Evolutionary conservation across 352 stramenopile species (phyloP).

Genomic region (Pythium guiyangense): DNA sequence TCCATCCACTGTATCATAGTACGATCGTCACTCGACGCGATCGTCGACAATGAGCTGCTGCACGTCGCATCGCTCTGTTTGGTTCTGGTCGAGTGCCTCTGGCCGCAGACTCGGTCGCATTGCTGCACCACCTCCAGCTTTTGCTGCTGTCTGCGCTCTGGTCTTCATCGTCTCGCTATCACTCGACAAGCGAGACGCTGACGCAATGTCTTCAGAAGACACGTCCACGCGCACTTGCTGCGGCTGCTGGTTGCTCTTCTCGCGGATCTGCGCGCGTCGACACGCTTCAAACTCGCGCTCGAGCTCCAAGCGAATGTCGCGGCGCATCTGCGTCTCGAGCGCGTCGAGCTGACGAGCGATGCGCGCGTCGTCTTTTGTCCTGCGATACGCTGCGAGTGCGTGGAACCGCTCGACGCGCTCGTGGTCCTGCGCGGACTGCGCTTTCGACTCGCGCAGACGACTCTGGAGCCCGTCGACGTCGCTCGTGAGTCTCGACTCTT

Average conservation of each 20-base stretch:
- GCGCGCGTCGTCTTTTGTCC: constrained; percentile 42
- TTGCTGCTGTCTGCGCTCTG: background rate
- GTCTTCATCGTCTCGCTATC: background rate
- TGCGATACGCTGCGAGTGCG: constrained; percentile 34
- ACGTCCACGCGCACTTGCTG: background rate
- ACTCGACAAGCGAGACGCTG: background rate
- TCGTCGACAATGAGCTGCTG: too few species aligned
- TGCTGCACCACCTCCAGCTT: too few species aligned
- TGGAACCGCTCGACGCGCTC: constrained; percentile 46
- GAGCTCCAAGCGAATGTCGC: constrained; percentile 55
- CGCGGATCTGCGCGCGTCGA: constrained; percentile 27
- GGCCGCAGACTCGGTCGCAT: too few species aligned
- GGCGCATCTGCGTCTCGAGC: constrained; percentile 36
- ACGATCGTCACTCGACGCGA: too few species aligned
- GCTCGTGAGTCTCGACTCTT: constrained; percentile 22
- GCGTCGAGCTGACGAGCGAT: constrained; percentile 33
- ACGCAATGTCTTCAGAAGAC: background rate
- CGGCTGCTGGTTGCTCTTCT: constrained; percentile 8
- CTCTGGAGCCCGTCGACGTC: constrained; percentile 27
- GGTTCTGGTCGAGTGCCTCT: too few species aligned
- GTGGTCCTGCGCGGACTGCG: constrained; percentile 23
- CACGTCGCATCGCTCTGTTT: too few species aligned
- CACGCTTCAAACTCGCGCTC: constrained; percentile 56
- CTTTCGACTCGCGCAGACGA: constrained; percentile 21
- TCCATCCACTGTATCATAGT: too few species aligned